A percentile compares a stretch with the other conserved stretches of the same genome.
Conservation (phyloP, 2,329 filamentous ascomycete species). For the Dendrostoma leiphaemia region DNA sequence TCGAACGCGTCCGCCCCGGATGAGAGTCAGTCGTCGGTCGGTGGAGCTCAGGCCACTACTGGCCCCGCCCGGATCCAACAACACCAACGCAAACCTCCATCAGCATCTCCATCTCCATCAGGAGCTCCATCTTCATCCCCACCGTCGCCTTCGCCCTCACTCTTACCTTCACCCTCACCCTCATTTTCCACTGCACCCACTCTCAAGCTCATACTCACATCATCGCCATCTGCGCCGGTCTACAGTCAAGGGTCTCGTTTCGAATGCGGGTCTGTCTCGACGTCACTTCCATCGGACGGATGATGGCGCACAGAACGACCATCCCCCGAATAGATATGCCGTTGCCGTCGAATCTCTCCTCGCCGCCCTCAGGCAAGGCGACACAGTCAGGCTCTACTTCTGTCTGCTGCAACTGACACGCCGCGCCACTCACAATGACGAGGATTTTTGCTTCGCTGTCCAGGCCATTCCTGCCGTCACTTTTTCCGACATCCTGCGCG, state of each 20-base stretch:
- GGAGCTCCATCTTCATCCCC: neutral
- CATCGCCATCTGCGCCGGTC: neutral
- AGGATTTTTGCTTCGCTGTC: conserved; percentile 29
- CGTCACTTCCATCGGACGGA: neutral
- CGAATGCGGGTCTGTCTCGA: neutral
- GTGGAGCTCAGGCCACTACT: conserved; percentile 13
- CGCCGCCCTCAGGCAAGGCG: conserved; percentile 10
- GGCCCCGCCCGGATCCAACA: neutral
- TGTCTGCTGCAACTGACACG: conserved; percentile 22
- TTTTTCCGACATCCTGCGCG: conserved; percentile 63
- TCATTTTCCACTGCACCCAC: neutral
- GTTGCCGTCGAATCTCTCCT: conserved; percentile 6
- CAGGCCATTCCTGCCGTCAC: conserved; percentile 47
- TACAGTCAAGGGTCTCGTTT: neutral
- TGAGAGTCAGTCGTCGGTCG: conserved; percentile 13
- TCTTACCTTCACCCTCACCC: neutral
- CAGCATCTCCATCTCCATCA: too few relatives aligned
- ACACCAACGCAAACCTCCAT: neutral
- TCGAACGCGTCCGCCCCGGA: conserved; percentile 16
- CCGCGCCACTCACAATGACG: neutral
- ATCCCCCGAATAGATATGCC: neutral
- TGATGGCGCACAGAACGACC: too few relatives aligned
- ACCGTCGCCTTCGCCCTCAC: neutral
- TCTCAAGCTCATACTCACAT: too few relatives aligned
- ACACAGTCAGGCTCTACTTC: conserved; percentile 11